Evolutionary conservation across 2,329 filamentous ascomycete species (phyloP).

Genomic region (Scedosporium minutisporum): DNA sequence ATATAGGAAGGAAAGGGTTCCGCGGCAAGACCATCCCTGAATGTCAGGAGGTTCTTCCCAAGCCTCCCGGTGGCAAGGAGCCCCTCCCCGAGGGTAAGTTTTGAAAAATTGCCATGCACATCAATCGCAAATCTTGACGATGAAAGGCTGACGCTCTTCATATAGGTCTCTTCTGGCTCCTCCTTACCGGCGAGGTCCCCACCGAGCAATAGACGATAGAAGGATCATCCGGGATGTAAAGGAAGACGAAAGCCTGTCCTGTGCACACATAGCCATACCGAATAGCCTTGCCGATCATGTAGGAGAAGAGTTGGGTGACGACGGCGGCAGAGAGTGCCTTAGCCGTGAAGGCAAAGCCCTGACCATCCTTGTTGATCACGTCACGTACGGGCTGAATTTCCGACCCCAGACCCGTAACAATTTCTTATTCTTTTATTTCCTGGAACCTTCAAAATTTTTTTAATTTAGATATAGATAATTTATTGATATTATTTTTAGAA

Average conservation of each 20-base stretch:
- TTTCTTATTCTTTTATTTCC: no score
- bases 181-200: slow-evolving; percentile 95
- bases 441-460: no score
- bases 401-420: slow-evolving; percentile 21
- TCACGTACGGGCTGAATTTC: slow-evolving; percentile 23
- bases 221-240: slow-evolving; percentile 22
- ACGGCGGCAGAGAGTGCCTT: slow-evolving; percentile 24
- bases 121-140: background rate
- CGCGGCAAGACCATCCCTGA: slow-evolving; percentile 98
- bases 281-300: slow-evolving; percentile 25
- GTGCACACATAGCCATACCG: slow-evolving; percentile 26
- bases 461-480: no score
- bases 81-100: slow-evolving; percentile 79
- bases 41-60: slow-evolving; percentile 94
- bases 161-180: slow-evolving; percentile 94
- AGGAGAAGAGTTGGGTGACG: slow-evolving; percentile 29
- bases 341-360: slow-evolving; percentile 19
- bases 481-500: no score
- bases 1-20: slow-evolving; percentile 41
- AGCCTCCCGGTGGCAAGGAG: slow-evolving; percentile 92
- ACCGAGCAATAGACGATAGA: slow-evolving; percentile 57
- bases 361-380: slow-evolving; percentile 22
- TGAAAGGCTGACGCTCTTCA: background rate
- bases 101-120: no score
- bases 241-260: slow-evolving; percentile 23